A percentile compares a stretch with the other conserved stretches of the same genome.
Conservation (phyloP, 2,329 filamentous ascomycete genomes). For the Clathrospora elynae region DNA sequence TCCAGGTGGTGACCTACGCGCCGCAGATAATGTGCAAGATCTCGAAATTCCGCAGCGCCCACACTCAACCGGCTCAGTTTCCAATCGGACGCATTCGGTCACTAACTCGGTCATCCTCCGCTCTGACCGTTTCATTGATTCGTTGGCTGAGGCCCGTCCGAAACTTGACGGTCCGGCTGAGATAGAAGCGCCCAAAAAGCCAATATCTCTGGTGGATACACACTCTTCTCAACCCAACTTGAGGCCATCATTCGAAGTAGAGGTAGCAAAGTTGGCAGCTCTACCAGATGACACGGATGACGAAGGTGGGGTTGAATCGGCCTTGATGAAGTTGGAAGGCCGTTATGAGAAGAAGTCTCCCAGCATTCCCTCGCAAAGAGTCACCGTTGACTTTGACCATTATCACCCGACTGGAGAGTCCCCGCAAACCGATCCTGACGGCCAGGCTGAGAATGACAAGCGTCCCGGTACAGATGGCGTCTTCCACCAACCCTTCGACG, state of each 20-base stretch:
- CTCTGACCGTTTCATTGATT: slow-evolving; percentile 36
- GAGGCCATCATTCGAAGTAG: slow-evolving; percentile 79
- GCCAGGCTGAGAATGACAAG: slow-evolving; percentile 25
- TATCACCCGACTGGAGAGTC: slow-evolving; percentile 31
- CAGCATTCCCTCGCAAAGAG: slow-evolving; percentile 27
- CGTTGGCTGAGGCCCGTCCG: slow-evolving; percentile 17
- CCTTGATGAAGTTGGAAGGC: slow-evolving; percentile 88
- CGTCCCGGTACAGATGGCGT: slow-evolving; percentile 31
- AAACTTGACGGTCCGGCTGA: slow-evolving; percentile 16
- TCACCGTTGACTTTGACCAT: slow-evolving; percentile 27
- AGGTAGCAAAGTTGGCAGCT: slow-evolving; percentile 83
- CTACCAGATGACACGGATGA: slow-evolving; percentile 81
- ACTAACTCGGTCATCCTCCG: slow-evolving; percentile 47
- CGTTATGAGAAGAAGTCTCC: slow-evolving; percentile 66
- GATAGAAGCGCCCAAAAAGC: slow-evolving; percentile 29
- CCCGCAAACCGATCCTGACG: slow-evolving; percentile 20
- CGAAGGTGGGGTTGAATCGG: slow-evolving; percentile 88
- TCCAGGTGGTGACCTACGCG: slow-evolving; percentile 56
- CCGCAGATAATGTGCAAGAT: slow-evolving; percentile 54
- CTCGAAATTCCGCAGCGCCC: slow-evolving; percentile 50
- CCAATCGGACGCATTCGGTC: slow-evolving; percentile 51
- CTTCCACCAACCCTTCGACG: slow-evolving; percentile 35
- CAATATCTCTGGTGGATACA: slow-evolving; percentile 54
- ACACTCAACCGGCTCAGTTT: slow-evolving; percentile 56
- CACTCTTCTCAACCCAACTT: slow-evolving; percentile 62